phyloP scores from a whole-genome alignment of 2,329 filamentous ascomycete genomes.

The Keithomyces neogunnii region DNA sequence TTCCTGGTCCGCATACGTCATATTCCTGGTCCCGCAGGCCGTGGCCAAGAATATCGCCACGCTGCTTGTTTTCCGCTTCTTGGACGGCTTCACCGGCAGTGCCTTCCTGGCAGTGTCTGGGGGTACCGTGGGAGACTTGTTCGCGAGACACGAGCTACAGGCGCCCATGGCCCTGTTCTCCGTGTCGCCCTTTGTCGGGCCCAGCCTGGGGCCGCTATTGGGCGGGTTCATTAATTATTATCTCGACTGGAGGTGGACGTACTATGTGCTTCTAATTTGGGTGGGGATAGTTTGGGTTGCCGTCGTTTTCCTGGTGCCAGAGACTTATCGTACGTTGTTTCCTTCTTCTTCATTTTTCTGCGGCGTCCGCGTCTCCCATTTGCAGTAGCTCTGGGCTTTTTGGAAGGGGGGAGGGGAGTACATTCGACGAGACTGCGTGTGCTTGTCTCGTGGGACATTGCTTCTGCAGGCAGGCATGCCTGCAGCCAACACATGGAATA shows the following conservation, averaged over 20 bases:
- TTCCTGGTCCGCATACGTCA: conserved; percentile 64
- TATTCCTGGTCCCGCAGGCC: conserved; percentile 76
- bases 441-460: not conserved
- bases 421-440: too few relatives aligned
- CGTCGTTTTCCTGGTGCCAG: conserved; percentile 68
- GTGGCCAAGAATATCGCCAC: conserved; percentile 76
- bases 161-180: conserved; percentile 79
- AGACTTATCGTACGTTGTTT: conserved; percentile 64
- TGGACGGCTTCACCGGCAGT: conserved; percentile 64
- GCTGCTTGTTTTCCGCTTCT: conserved; percentile 68
- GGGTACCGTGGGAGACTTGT: conserved; percentile 78
- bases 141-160: conserved; percentile 58
- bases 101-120: conserved; percentile 68
- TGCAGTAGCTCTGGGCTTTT: too few relatives aligned
- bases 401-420: too few relatives aligned
- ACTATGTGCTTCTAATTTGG: conserved; percentile 83
- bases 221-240: conserved; percentile 80
- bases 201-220: conserved; percentile 49
- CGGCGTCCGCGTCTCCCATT: not conserved
- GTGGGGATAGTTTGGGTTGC: conserved; percentile 52
- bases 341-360: not conserved
- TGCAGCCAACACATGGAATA: not conserved
- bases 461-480: not conserved
- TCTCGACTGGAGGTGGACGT: conserved; percentile 70
- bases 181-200: conserved; percentile 54